Conservation (phyloP, 305 asterid species). For the Solanum chacoense region DNA sequence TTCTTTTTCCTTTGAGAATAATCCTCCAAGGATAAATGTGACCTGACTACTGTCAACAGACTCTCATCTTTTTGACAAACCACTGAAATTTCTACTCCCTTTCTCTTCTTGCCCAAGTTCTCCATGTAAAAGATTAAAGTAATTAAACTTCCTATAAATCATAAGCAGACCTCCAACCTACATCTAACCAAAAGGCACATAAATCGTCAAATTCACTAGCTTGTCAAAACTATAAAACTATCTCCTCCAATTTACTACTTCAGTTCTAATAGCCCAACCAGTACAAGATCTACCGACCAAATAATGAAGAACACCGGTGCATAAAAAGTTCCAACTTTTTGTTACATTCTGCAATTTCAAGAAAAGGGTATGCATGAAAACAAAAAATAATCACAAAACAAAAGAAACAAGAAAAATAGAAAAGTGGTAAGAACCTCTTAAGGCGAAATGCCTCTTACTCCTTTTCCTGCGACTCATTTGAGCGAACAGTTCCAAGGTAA, state of each 20-base stretch:
- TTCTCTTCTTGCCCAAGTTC: slow-evolving; percentile 70
- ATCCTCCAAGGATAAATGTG: slow-evolving; percentile 69
- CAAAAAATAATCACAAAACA: neutral
- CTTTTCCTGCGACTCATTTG: slow-evolving; percentile 29
- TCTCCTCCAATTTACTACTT: neutral
- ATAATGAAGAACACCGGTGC: neutral
- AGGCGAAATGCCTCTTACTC: slow-evolving; percentile 16
- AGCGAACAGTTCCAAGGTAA: neutral
- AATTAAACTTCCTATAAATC: slow-evolving; percentile 7
- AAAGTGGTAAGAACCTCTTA: slow-evolving; percentile 22
- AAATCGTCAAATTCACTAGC: neutral
- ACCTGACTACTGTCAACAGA: slow-evolving; percentile 29
- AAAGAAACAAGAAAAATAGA: neutral
- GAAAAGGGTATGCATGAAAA: slow-evolving; percentile 12
- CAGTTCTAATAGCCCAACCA: neutral
- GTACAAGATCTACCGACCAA: slow-evolving; percentile 1
- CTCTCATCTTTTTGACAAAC: slow-evolving; percentile 16
- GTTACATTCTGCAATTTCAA: slow-evolving; percentile 24
- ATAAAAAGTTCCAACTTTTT: slow-evolving; percentile 3
- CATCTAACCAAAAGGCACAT: neutral
- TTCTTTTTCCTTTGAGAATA: slow-evolving; percentile 67
- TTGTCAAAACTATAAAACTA: neutral
- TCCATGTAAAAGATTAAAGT: slow-evolving; percentile 36
- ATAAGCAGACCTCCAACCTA: slow-evolving; percentile 13
- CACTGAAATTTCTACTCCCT: slow-evolving; percentile 47